Evolutionary conservation across 1,284 basidiomycete genomes (phyloP).

Genomic region (Dichomitus squalens): DNA sequence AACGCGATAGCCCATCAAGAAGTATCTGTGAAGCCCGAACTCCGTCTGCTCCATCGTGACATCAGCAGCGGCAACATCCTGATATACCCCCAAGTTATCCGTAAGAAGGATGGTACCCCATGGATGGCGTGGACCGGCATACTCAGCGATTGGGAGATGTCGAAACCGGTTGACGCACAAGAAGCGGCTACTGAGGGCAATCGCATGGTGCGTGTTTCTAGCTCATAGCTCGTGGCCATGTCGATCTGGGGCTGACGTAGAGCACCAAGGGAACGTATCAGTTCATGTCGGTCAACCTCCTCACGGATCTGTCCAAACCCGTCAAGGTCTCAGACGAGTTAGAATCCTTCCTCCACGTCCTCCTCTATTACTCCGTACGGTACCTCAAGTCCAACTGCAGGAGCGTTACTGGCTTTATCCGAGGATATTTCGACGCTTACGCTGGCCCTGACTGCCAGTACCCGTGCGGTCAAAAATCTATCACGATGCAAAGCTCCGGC

Average conservation of each 20-base stretch:
- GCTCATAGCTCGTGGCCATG: no score
- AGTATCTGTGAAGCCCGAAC: no score
- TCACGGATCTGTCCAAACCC: not conserved
- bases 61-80: not conserved
- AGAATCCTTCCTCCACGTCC: slow-evolving; percentile 7
- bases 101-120: no score
- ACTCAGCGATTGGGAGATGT: no score
- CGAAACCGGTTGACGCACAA: not conserved
- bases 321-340: slow-evolving; percentile 5
- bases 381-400: slow-evolving; percentile 5
- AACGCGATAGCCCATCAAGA: no score
- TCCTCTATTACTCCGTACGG: slow-evolving; percentile 6
- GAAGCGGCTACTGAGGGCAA: not conserved
- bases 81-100: not conserved
- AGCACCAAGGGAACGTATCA: no score
- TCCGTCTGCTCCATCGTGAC: not conserved
- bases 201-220: not conserved
- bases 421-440: not conserved
- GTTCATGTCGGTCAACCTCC: no score
- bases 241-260: no score
- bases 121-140: not conserved
- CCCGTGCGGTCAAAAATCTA: not conserved
- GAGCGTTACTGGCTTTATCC: not conserved
- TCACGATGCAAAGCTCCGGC: not conserved
- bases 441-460: not conserved